Base-by-base conservation (phyloP, 1,139 yeast genomes). In the Diutina rugosa region DNA sequence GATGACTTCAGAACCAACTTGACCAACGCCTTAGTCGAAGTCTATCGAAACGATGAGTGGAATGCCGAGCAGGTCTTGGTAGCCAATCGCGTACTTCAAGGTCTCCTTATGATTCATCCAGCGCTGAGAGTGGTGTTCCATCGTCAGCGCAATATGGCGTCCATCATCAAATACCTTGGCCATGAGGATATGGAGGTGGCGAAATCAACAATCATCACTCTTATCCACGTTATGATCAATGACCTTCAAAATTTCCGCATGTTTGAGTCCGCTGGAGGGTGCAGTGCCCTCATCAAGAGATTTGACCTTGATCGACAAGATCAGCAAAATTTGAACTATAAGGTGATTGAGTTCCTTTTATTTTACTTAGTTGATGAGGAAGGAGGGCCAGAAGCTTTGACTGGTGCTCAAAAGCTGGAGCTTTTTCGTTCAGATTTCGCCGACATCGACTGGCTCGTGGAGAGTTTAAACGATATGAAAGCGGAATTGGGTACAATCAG, bases 361-460 rank as follows among this genome's bases (percentile, higher is more conserved):
- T 85, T 87, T 64, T 87, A 87, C 63, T 68, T 87, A 58, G 76
- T 82, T 7, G 91, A 90, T n/a, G 95, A 87, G 67, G 69, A 77
- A 2, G 68, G 63, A 18, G 61, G 63, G 32, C 65, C 64, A 14
- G 57, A 56, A 26, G 61, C 59, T 10, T 6, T 57, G 14, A 57
- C 73, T 1, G 74, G 82, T 9, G 67, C 71, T 51, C 85, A 84
- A 56, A 86, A 87, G 65, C 79, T 83, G 29, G 69, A 69, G 46
- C 68, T 82, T 56, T 77, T 87, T 59, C 78, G 81, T 56, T 61
- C 66, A 0, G 73, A 71, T 49, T 76, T 76, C 58, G 73, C 78
- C 0, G 79, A 70, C 35, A 77, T 77, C 35, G 78, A 76, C 58
- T 69, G 65, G 52, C 65, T 77, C 56, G 69, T 77, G 26, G 73